phyloP scores from a whole-genome alignment of 2,329 filamentous ascomycete genomes.

The Alternaria hordeiaustralica region DNA sequence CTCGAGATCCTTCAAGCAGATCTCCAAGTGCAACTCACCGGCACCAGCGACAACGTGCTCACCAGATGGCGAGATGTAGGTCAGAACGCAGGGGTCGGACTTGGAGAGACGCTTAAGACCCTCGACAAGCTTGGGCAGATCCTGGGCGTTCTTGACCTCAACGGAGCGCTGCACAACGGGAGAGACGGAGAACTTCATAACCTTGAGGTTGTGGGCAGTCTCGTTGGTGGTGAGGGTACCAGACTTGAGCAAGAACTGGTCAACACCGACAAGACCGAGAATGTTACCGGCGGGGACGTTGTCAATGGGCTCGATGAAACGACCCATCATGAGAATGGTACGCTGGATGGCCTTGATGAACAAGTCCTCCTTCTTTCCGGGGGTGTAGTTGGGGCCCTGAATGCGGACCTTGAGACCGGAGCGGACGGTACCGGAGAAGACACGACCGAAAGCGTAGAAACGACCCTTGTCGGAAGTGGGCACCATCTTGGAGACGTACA shows the following conservation, averaged over 20 bases:
- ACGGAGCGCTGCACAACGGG: slow-evolving; percentile 98
- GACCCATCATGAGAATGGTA: slow-evolving; percentile 99
- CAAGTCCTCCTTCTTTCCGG: slow-evolving; percentile 98
- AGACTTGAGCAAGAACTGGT: slow-evolving; percentile 99
- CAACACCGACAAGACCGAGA: slow-evolving; percentile 97
- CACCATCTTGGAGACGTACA: slow-evolving; percentile 99
- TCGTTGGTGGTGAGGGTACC: slow-evolving; percentile 98
- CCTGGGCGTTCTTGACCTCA: slow-evolving; percentile 99
- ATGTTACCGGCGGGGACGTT: slow-evolving; percentile 99
- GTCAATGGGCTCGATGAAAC: slow-evolving; percentile 98
- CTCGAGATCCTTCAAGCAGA: slow-evolving; percentile 99
- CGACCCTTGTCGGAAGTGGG: slow-evolving; percentile 99
- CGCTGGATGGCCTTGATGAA: slow-evolving; percentile 99
- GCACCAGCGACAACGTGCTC: slow-evolving; percentile 99
- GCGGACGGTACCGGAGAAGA: slow-evolving; percentile 97
- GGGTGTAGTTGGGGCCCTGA: slow-evolving; percentile 98
- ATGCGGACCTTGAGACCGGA: slow-evolving; percentile 99
- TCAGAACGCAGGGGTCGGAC: slow-evolving; percentile 98
- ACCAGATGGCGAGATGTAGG: slow-evolving; percentile 86
- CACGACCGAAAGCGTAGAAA: slow-evolving; percentile 99
- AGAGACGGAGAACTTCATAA: slow-evolving; percentile 99
- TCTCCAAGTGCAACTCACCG: slow-evolving; percentile 99
- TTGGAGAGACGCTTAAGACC: slow-evolving; percentile 99
- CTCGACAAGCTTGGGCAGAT: slow-evolving; percentile 99
- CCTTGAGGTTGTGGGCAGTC: slow-evolving; percentile 99